These are phyloP conservation scores for Hemisphaericaspora lyxosophila DNA, from an alignment of 1,139 yeast species.

Conservation along the genomic window DNA sequence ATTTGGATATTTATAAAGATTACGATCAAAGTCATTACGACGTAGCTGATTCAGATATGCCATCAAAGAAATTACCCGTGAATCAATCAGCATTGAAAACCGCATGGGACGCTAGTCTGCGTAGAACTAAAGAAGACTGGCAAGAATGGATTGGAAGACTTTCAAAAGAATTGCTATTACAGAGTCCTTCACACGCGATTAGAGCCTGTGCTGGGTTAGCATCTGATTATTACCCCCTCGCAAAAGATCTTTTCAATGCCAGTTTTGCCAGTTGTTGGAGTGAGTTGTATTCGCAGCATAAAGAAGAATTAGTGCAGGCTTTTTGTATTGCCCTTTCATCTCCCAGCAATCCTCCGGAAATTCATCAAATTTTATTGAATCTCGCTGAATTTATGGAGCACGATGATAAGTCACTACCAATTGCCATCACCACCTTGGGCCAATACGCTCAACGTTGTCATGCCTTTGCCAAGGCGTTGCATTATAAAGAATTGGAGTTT, in stretches of 20 bases:
- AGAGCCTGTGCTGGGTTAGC: constrained; percentile 94
- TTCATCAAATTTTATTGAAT: constrained; percentile 83
- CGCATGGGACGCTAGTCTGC: constrained; percentile 91
- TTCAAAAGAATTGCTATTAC: constrained; percentile 82
- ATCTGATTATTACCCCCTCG: constrained; percentile 82
- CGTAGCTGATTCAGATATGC: constrained; percentile 64
- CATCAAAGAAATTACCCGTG: constrained; percentile 75
- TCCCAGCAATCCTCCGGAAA: constrained; percentile 93
- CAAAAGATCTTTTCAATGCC: constrained; percentile 88
- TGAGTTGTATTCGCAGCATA: constrained; percentile 87
- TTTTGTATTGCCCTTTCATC: constrained; percentile 85
- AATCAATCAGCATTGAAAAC: constrained; percentile 73
- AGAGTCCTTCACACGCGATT: constrained; percentile 92
- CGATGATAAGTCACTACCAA: constrained; percentile 90
- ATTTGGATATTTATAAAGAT: constrained; percentile 68
- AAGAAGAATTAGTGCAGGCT: constrained; percentile 84
- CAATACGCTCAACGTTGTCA: constrained; percentile 94
- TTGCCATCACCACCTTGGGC: constrained; percentile 84
- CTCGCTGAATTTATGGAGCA: constrained; percentile 97
- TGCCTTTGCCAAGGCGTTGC: constrained; percentile 96
- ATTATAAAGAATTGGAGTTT: constrained; percentile 92
- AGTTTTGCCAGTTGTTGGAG: constrained; percentile 97
- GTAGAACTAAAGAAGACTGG: constrained; percentile 95
- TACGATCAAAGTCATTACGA: constrained; percentile 59
- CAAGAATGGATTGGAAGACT: constrained; percentile 93